Base-by-base conservation (phyloP, 1,284 basidiomycete genomes). In the Xerocomus minutiporus region DNA sequence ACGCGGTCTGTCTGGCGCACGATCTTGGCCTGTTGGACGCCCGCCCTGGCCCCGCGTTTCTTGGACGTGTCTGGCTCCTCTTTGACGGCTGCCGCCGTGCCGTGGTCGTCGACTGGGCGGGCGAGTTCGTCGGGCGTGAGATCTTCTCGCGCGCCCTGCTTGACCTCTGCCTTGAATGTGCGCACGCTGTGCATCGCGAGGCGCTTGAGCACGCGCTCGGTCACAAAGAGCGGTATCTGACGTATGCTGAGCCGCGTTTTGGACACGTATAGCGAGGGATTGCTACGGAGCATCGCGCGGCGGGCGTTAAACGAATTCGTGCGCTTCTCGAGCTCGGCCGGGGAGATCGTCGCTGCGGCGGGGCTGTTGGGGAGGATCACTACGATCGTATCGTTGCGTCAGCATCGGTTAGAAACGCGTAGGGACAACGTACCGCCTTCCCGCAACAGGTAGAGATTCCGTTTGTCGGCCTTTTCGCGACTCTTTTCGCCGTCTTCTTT, bases 371-470 rank as follows among this genome's bases (percentile, higher is more conserved):
- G 89, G 61, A 94, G 80, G 59, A 97, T 90, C 34, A 95, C 94
- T 94, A 55, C 3, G 40, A 15, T n/a, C n/a, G 12, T 36, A 20
- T 28, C 20, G 15, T 11, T 8, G 17, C 39, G 28, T 38, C 34
- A 36, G 28, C 8, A 31, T 36, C 50, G 32, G 23, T 12, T 28
- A 17, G 20, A 26, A 44, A 43, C 52, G 23, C 2, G 52, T 7
- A 46, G 35, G 41, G 23, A 29, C 20, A 36, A 26, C 83, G 61
- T 62, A 90, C 93, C 90, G 74, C 94, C 97, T 80, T 99, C 97
- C 23, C 92, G 84, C 63, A 99, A 82, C 50, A 99, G 81, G 71
- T 98, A 98, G 61, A 97, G 84, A 69, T 98, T 97, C 20, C 96
- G 83, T 72, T 97, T 97, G 71, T 99, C 97, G 1, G 87, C 86